Evolutionary conservation across 768 basidiomycete genomes (phyloP).

Genomic region (Tylopilus vinaceipallidus): DNA sequence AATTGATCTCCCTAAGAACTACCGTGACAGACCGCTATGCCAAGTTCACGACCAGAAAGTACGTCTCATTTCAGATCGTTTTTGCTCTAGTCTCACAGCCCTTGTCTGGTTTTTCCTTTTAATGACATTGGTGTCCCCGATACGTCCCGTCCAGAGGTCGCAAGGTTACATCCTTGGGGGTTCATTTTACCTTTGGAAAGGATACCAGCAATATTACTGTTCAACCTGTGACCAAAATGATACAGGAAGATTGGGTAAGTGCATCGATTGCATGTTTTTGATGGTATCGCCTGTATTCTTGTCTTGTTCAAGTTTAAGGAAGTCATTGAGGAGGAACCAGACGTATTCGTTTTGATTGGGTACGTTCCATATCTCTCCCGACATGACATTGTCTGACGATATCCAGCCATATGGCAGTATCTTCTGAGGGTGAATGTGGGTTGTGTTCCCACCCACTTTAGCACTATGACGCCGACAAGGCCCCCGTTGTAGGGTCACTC

Average conservation of each 20-base stretch:
- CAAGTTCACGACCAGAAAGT: slow-evolving; percentile 77
- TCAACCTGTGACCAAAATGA: slow-evolving; percentile 69
- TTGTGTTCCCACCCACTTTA: too few relatives aligned
- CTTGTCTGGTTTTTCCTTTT: neutral
- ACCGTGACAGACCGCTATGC: slow-evolving; percentile 47
- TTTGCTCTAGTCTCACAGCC: too few relatives aligned
- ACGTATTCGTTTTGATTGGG: slow-evolving; percentile 77
- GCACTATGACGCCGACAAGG: too few relatives aligned
- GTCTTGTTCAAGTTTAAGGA: slow-evolving; percentile 55
- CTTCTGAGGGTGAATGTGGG: too few relatives aligned
- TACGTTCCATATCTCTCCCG: slow-evolving; percentile 25
- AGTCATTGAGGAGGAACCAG: slow-evolving; percentile 77
- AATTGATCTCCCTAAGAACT: slow-evolving; percentile 34
- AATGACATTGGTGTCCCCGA: neutral
- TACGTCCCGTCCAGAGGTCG: slow-evolving; percentile 53
- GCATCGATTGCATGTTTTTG: neutral
- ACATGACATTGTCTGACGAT: neutral
- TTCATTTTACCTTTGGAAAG: slow-evolving; percentile 73
- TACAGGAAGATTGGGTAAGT: slow-evolving; percentile 73
- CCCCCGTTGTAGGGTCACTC: slow-evolving; percentile 66
- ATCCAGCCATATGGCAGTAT: slow-evolving; percentile 79
- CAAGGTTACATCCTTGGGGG: slow-evolving; percentile 75
- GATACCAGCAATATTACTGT: slow-evolving; percentile 73
- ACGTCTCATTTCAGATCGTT: slow-evolving; percentile 16
- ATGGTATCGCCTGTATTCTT: neutral